These are phyloP conservation scores for Cercospora sesami DNA, from an alignment of 2,329 filamentous ascomycete genomes.

Conservation along the genomic window DNA sequence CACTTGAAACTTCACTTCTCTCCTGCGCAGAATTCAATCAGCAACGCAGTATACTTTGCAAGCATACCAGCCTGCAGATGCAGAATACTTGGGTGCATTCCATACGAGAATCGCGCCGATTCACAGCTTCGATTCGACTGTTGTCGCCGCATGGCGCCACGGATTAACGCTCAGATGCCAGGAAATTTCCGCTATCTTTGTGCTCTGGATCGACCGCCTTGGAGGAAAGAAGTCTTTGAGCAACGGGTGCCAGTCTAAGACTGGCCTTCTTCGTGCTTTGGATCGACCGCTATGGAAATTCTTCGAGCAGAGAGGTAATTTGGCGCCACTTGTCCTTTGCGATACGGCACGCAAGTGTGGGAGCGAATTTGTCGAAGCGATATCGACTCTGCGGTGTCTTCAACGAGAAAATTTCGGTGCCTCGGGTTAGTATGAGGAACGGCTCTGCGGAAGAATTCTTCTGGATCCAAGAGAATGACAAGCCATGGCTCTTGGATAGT, in stretches of 20 bases:
- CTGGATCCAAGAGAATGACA: not conserved
- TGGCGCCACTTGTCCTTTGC: not conserved
- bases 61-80: not conserved
- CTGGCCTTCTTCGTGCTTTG: not conserved
- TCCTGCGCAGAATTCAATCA: not conserved
- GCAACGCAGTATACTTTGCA: not conserved
- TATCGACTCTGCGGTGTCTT: not conserved
- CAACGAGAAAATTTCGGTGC: not conserved
- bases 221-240: not conserved
- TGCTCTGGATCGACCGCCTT: not conserved
- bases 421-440: not conserved
- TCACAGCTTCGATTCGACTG: not conserved
- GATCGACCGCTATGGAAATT: not conserved
- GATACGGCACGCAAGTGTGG: not conserved
- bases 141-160: not conserved
- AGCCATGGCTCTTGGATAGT: not conserved
- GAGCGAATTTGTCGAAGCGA: not conserved
- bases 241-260: not conserved
- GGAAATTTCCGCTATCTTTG: not conserved
- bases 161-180: not conserved
- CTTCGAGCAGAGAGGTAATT: not conserved
- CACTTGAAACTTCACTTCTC: not conserved
- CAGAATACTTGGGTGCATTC: not conserved
- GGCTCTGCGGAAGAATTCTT: not conserved
- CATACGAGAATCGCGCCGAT: not conserved